Conservation (phyloP, 2,329 filamentous ascomycete genomes). For the Acarospora socialis region DNA sequence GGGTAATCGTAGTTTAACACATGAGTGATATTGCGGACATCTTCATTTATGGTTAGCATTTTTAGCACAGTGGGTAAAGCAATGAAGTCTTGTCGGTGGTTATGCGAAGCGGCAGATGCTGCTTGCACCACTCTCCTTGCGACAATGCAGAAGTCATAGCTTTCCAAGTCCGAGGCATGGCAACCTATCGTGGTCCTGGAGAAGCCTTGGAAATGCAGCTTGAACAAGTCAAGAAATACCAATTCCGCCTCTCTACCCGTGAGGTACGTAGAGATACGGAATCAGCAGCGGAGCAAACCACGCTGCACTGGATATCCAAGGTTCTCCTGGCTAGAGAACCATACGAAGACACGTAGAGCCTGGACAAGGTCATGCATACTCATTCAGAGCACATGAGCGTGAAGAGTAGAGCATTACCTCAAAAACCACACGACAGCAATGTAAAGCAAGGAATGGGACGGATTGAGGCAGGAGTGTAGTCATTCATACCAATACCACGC, state of each 20-base stretch:
- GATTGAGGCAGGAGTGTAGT: constrained; percentile 32
- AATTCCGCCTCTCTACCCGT: constrained; percentile 63
- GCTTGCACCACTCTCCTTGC: constrained; percentile 44
- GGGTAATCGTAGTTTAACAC: constrained; percentile 99
- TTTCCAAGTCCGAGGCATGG: constrained; percentile 33
- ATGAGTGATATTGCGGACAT: constrained; percentile 99
- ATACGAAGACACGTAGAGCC: constrained; percentile 64
- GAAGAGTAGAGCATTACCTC: constrained; percentile 75
- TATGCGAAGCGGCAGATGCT: constrained; percentile 44
- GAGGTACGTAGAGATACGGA: constrained; percentile 57
- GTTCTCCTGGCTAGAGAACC: constrained; percentile 69
- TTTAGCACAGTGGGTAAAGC: constrained; percentile 25
- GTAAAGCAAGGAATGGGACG: constrained; percentile 23
- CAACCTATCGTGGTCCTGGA: constrained; percentile 48
- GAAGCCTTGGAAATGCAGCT: constrained; percentile 61
- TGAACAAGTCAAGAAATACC: constrained; percentile 67
- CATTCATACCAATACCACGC: constrained; percentile 99
- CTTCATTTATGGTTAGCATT: constrained; percentile 72
- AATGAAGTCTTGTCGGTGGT: constrained; percentile 42
- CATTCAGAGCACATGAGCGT: constrained; percentile 76
- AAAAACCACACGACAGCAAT: constrained; percentile 46
- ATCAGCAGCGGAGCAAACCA: constrained; percentile 58
- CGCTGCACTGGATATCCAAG: constrained; percentile 72
- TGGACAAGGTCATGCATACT: constrained; percentile 83
- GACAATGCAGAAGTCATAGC: constrained; percentile 18